Conservation (phyloP, 2,329 filamentous ascomycete species). For the Cladosporium cucumerinum region DNA sequence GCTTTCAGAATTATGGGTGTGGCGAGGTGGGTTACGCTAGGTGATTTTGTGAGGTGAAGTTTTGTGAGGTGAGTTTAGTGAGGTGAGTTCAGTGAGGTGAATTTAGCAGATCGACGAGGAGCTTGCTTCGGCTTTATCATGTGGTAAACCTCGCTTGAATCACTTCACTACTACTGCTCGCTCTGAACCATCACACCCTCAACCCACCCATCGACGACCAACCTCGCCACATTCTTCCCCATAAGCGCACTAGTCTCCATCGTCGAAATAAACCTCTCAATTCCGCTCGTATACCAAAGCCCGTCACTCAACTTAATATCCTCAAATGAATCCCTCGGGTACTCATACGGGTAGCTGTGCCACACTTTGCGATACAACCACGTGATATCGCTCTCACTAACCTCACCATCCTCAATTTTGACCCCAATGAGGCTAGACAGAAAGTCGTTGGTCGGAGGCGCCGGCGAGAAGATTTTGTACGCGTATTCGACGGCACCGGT, state of each 20-base stretch:
- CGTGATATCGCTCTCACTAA: conserved; percentile 51
- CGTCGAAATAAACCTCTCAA: conserved; percentile 91
- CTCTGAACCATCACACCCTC: not conserved
- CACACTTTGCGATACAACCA: conserved; percentile 79
- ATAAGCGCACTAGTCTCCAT: conserved; percentile 96
- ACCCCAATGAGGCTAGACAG: conserved; percentile 50
- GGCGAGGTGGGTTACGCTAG: no score
- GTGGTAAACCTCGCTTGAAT: not conserved
- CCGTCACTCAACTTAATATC: conserved; percentile 66
- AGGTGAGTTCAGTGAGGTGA: no score
- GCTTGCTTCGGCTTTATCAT: no score
- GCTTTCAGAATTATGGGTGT: no score
- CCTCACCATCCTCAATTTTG: conserved; percentile 26
- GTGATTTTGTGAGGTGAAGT: no score
- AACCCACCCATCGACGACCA: conserved; percentile 62
- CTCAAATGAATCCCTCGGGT: conserved; percentile 85
- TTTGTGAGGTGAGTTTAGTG: no score
- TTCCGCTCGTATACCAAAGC: conserved; percentile 65
- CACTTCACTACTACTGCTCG: not conserved
- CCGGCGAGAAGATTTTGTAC: conserved; percentile 66
- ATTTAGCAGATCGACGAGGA: no score
- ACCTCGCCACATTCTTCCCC: conserved; percentile 76
- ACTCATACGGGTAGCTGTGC: conserved; percentile 79
- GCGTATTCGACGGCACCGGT: conserved; percentile 48
- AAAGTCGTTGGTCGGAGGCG: conserved; percentile 46